Percentiles rank a stretch among this genome's conserved stretches.
Conservation (phyloP, 495 filamentous ascomycete species). For the Niebla homalea region DNA sequence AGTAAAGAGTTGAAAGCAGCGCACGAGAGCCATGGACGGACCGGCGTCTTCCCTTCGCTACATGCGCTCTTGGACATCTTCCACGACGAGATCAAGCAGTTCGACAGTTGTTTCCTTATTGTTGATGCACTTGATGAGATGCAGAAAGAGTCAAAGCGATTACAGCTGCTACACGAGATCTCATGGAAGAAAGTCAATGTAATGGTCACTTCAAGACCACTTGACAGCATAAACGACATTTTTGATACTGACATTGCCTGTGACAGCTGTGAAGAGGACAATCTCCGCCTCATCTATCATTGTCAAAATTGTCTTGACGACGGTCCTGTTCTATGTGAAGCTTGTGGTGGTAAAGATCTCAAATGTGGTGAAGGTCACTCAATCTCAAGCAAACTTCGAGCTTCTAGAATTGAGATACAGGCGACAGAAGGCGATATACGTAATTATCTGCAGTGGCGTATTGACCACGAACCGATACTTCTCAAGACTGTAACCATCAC, state of each 20-base stretch:
- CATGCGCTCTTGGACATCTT: slow-evolving; percentile 4
- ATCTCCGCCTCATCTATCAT: slow-evolving; percentile 3
- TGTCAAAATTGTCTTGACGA: slow-evolving; percentile 8
- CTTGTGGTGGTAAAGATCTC: slow-evolving; percentile 1
- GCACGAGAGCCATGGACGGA: slow-evolving; percentile 1
- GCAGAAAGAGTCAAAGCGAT: slow-evolving; percentile 7
- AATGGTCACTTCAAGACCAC: slow-evolving; percentile 13
- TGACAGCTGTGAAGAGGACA: slow-evolving; percentile 8
- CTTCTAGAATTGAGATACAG: slow-evolving; percentile 6
- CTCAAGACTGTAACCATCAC: slow-evolving; percentile 8
- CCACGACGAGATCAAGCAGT: neutral
- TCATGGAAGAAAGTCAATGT: slow-evolving; percentile 1
- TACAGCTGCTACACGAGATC: neutral
- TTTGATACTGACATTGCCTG: slow-evolving; percentile 4
- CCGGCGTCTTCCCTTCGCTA: slow-evolving; percentile 3
- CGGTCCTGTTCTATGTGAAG: slow-evolving; percentile 7
- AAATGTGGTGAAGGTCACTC: slow-evolving; percentile 5
- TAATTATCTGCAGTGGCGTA: slow-evolving; percentile 17
- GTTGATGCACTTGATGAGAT: slow-evolving; percentile 15
- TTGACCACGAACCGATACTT: slow-evolving; percentile 9
- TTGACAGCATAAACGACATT: slow-evolving; percentile 5
- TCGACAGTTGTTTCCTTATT: slow-evolving; percentile 7
- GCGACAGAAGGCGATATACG: slow-evolving; percentile 19
- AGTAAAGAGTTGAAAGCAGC: slow-evolving; percentile 4
- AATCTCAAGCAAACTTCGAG: slow-evolving; percentile 4